Percentiles rank a stretch among this genome's conserved stretches.
phyloP scores from a whole-genome alignment of 305 asterid genomes.

The Fraxinus platypoda region DNA sequence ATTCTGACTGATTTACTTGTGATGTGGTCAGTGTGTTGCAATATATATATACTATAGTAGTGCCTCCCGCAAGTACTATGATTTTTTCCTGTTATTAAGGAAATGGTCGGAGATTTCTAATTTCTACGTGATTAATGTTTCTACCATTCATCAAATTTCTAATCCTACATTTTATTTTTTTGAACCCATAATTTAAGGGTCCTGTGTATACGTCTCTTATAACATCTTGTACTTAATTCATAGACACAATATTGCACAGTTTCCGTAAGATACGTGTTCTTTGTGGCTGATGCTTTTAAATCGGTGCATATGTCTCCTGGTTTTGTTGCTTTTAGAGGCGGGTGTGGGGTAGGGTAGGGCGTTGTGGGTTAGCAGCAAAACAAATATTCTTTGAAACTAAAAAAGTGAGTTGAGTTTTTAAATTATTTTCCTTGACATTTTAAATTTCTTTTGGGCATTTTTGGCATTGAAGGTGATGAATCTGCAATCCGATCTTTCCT shows the following conservation, averaged over 20 bases:
- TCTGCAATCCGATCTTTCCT: conserved; percentile 76
- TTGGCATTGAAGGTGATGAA: conserved; percentile 56
- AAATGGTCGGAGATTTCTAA: conserved; percentile 28
- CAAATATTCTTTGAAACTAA: background rate
- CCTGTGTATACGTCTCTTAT: background rate
- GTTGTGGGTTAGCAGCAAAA: background rate
- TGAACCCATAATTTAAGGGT: background rate
- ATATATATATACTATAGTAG: conserved; percentile 16
- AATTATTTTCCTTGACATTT: background rate
- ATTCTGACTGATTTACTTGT: conserved; percentile 38
- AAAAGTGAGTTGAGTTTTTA: background rate
- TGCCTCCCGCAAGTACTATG: conserved; percentile 25
- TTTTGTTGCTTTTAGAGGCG: background rate
- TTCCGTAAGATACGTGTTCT: background rate
- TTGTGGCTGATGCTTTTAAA: background rate
- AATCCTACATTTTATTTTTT: background rate
- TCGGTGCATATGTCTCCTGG: background rate
- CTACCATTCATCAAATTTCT: background rate
- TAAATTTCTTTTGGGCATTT: background rate
- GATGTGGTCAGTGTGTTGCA: conserved; percentile 28
- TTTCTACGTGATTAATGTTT: background rate
- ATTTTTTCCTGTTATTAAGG: conserved; percentile 55
- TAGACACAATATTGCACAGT: background rate
- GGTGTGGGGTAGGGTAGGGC: background rate
- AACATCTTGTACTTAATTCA: background rate